A percentile compares a stretch with the other conserved stretches of the same genome.
Conservation (phyloP, 768 basidiomycete genomes). For the Lactarius psammicola region DNA sequence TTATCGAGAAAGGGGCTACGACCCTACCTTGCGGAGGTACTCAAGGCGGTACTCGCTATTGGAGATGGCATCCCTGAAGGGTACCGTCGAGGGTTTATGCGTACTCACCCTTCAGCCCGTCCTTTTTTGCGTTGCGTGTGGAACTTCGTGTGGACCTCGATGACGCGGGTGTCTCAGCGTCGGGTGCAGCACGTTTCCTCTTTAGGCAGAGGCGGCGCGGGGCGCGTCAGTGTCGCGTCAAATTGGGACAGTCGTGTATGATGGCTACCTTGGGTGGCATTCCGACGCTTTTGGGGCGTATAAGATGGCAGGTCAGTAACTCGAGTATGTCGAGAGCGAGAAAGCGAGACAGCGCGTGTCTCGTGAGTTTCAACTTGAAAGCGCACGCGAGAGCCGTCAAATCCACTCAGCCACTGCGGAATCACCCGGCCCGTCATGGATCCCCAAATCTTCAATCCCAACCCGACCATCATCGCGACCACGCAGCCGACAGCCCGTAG, state of each 20-base stretch:
- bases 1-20: neutral
- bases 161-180: conserved; percentile 38
- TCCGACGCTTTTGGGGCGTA: neutral
- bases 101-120: conserved; percentile 32
- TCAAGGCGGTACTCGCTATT: conserved; percentile 3
- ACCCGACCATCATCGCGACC: conserved; percentile 75
- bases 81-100: neutral
- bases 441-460: conserved; percentile 76
- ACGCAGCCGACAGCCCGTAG: conserved; percentile 48
- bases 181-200: conserved; percentile 55
- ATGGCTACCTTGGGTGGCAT: conserved; percentile 28
- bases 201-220: conserved; percentile 32
- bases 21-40: conserved; percentile 9
- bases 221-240: conserved; percentile 15
- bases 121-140: conserved; percentile 36
- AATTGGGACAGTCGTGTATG: neutral
- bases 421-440: conserved; percentile 40
- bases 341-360: conserved; percentile 10
- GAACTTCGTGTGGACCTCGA: conserved; percentile 50
- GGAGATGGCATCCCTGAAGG: neutral
- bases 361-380: conserved; percentile 7
- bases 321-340: conserved; percentile 21
- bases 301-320: conserved; percentile 20
- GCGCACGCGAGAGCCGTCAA: neutral
- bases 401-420: neutral